These are phyloP conservation scores for Chenopodium suecicum DNA, from an alignment of 148 eudicot species.

Conservation along the genomic window DNA sequence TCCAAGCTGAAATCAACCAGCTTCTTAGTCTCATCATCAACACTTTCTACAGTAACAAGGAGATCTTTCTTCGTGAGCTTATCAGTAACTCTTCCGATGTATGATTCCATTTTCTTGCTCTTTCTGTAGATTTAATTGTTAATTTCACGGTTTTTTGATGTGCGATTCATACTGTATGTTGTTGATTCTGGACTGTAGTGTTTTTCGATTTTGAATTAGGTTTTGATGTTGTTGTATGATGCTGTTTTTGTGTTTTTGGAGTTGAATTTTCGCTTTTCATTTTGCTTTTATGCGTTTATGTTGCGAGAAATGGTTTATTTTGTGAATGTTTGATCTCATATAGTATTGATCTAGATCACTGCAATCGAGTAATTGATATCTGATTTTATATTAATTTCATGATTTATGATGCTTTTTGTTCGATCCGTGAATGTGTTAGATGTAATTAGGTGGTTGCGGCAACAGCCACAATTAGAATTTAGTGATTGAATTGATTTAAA, in stretches of 20 bases:
- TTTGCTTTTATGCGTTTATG: too few species aligned
- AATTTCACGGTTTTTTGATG: background rate
- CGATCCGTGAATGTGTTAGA: too few species aligned
- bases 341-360: too few species aligned
- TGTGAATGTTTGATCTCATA: too few species aligned
- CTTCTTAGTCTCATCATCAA: conserved; percentile 75
- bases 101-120: conserved; percentile 16
- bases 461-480: too few species aligned
- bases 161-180: background rate
- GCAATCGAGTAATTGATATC: too few species aligned
- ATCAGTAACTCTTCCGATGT: conserved; percentile 81
- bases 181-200: background rate
- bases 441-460: too few species aligned
- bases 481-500: too few species aligned
- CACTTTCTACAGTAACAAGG: conserved; percentile 83
- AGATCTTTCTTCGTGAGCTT: conserved; percentile 82
- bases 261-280: too few species aligned
- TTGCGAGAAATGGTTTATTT: too few species aligned
- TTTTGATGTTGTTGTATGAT: background rate
- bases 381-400: too few species aligned
- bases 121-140: background rate
- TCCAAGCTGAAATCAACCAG: conserved; percentile 89
- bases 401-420: too few species aligned
- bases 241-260: background rate
- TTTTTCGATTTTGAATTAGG: background rate